A percentile compares a stretch with the other conserved stretches of the same genome.
Conservation (phyloP, 1,284 basidiomycete genomes). For the Marasmius tenuissimus region DNA sequence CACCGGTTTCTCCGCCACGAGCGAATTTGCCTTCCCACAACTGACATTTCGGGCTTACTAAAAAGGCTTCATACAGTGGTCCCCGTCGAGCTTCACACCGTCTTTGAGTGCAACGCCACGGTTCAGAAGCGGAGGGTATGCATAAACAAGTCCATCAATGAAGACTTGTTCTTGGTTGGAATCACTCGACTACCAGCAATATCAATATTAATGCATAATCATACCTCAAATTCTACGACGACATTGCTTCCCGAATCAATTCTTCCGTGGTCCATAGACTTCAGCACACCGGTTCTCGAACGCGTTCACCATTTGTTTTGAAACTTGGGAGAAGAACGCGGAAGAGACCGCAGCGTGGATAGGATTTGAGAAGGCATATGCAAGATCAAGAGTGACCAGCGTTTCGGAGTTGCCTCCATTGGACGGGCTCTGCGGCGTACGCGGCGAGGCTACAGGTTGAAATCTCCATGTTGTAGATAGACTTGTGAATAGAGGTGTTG, state of each 20-base stretch:
- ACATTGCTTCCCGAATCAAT: neutral
- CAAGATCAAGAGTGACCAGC: conserved; percentile 77
- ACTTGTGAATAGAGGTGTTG: conserved; percentile 84
- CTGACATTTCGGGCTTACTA: no score
- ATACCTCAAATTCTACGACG: neutral
- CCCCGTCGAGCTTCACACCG: no score
- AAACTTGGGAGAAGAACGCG: conserved; percentile 85
- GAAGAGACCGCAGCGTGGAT: conserved; percentile 81
- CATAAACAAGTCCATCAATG: no score
- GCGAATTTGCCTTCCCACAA: no score
- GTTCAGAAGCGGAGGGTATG: no score
- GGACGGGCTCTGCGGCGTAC: conserved; percentile 40
- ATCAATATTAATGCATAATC: neutral
- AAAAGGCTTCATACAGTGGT: no score
- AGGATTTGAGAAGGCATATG: conserved; percentile 87
- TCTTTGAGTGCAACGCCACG: no score
- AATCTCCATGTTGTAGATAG: conserved; percentile 85
- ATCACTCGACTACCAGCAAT: neutral
- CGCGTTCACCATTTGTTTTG: conserved; percentile 87
- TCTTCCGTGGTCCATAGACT: conserved; percentile 57
- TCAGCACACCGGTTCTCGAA: conserved; percentile 83
- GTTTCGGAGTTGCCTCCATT: conserved; percentile 39
- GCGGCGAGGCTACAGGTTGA: conserved; percentile 40
- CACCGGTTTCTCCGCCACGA: no score
- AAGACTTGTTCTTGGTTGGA: no score